Base-by-base conservation (phyloP, 176 grass and related monocot species). In the Raddia distichophylla region DNA sequence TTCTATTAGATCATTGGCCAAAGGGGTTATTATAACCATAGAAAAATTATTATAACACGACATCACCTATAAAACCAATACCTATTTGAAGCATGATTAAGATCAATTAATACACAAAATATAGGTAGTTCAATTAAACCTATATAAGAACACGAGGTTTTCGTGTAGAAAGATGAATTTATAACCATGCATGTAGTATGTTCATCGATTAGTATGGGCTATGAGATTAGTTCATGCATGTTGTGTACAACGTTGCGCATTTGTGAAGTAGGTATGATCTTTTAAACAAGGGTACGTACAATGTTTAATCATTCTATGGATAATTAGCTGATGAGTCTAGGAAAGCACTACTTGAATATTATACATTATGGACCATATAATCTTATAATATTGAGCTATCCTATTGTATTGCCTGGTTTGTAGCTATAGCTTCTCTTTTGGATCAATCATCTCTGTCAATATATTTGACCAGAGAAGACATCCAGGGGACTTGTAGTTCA, bases 331-430 rank as follows among this genome's bases (percentile, higher is more conserved):
- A 71, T 44, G 1, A 42, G 11, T 8, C 10, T 47, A n/a, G 45
- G 62, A 32, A 58, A 64, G 48, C n/a, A 70, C 20, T 46, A 20
- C 5, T 66, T 73, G 37, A 40, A 40, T 40, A 71, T 52, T 49
- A 10, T 69, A 48, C 55, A 70, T 71, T 19, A 78, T 63, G 7
- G 56, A 19, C 37, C 76, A 64, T 35, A 14, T 57, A n/a, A 56
- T 32, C 33, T 67, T 75, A 82, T 52, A 77, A 83, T 65, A 37
- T 58, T 34, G 37, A 42, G 10, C 42, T 78, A 8, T 55, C 20
- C 17, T 45, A 55, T 64, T 64, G 55, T 55, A 37, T 55, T 60
- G 57, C 18, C 4, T 5, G 2, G 43, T 20, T 68, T 40, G 3
- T 40, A 40, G 37, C 37, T 40, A 40, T 40, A 40, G 4, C 15